phyloP scores from a whole-genome alignment of 768 basidiomycete species.

The Mrakia hoshinonis region DNA sequence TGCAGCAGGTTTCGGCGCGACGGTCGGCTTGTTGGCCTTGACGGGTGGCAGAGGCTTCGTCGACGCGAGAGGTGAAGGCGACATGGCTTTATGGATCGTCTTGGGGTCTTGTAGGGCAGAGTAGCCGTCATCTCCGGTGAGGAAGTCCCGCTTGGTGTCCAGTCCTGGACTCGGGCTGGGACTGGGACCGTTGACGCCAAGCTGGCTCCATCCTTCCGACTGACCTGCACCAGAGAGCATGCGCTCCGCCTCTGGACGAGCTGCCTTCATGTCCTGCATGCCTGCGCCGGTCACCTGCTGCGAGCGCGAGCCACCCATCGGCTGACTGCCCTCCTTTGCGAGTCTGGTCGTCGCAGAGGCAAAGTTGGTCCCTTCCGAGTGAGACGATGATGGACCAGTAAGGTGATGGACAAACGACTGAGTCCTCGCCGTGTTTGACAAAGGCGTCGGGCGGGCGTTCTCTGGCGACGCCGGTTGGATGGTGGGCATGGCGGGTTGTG shows the following conservation, averaged over 20 bases:
- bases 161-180: too few species aligned
- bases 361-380: neutral
- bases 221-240: too few species aligned
- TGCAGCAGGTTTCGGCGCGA: conserved; percentile 16
- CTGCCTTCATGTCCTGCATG: conserved; percentile 5
- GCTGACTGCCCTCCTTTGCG: neutral
- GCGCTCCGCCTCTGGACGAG: neutral
- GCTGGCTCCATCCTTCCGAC: neutral
- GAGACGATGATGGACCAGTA: conserved; percentile 11
- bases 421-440: neutral
- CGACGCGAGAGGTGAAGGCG: neutral
- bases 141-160: conserved; percentile 6
- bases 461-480: neutral
- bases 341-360: neutral
- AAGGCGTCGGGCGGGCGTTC: neutral
- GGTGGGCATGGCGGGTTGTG: neutral
- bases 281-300: conserved; percentile 17
- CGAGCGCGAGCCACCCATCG: conserved; percentile 1
- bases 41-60: neutral
- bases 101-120: conserved; percentile 2
- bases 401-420: conserved; percentile 21
- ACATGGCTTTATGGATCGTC: neutral
- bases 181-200: neutral
- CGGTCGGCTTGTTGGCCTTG: neutral
- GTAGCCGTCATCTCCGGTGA: conserved; percentile 13